Conservation (phyloP, 1,284 basidiomycete genomes). For the Schizopora paradoxa region DNA sequence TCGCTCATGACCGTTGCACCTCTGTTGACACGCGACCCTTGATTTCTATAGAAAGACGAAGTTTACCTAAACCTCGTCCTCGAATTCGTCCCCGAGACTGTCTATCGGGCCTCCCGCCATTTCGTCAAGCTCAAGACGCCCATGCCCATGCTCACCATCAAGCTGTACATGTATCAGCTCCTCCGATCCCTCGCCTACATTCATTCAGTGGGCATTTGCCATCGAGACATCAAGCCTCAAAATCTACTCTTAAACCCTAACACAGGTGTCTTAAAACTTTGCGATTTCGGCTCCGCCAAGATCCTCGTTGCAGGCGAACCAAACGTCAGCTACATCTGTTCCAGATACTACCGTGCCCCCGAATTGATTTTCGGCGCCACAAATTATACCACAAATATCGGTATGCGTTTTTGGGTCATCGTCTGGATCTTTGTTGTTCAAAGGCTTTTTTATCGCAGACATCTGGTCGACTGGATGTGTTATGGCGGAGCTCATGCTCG, state of each 20-base stretch:
- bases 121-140: slow-evolving; percentile 99
- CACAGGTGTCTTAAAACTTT: slow-evolving; percentile 94
- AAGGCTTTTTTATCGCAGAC: slow-evolving; percentile 44
- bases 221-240: slow-evolving; percentile 99
- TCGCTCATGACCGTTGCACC: slow-evolving; percentile 10
- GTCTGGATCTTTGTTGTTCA: slow-evolving; percentile 7
- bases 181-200: slow-evolving; percentile 97
- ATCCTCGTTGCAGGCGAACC: slow-evolving; percentile 97
- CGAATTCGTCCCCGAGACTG: slow-evolving; percentile 99
- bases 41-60: slow-evolving; percentile 84
- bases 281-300: slow-evolving; percentile 99
- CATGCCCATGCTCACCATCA: slow-evolving; percentile 99
- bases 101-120: slow-evolving; percentile 97
- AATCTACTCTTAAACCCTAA: slow-evolving; percentile 96
- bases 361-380: slow-evolving; percentile 99
- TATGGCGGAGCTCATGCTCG: slow-evolving; percentile 99
- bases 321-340: slow-evolving; percentile 99
- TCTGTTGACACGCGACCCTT: slow-evolving; percentile 16
- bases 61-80: slow-evolving; percentile 99
- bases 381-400: slow-evolving; percentile 99
- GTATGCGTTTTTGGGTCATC: slow-evolving; percentile 42
- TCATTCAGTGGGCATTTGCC: slow-evolving; percentile 95
- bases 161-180: slow-evolving; percentile 97
- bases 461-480: slow-evolving; percentile 99
- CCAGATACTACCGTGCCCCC: slow-evolving; percentile 97